Conservation (phyloP, 1,284 basidiomycete genomes). For the Ganoderma lingzhi region DNA sequence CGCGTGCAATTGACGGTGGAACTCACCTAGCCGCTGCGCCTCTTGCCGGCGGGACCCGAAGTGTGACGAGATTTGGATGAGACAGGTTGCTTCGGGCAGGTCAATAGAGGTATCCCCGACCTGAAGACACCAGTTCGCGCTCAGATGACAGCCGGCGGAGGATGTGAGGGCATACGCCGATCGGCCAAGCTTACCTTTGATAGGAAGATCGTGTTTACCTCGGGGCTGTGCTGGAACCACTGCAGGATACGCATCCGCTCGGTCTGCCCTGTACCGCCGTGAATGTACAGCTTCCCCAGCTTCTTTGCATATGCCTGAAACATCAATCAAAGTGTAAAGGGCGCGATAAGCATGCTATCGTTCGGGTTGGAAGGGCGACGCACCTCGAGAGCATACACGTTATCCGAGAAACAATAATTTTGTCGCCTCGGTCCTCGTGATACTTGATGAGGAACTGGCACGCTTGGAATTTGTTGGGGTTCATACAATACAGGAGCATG, state of each 20-base stretch:
- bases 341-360: slow-evolving; percentile 7
- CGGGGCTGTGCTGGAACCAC: slow-evolving; percentile 95
- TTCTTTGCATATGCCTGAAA: slow-evolving; percentile 93
- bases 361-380: not conserved
- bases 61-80: slow-evolving; percentile 99
- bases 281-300: slow-evolving; percentile 94
- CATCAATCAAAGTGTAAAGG: not conserved
- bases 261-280: slow-evolving; percentile 95
- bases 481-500: slow-evolving; percentile 99
- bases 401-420: slow-evolving; percentile 99
- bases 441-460: slow-evolving; percentile 99
- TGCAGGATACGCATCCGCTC: slow-evolving; percentile 96
- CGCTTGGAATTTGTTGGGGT: slow-evolving; percentile 99
- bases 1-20: not conserved
- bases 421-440: slow-evolving; percentile 97
- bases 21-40: slow-evolving; percentile 90
- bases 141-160: slow-evolving; percentile 15
- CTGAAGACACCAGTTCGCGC: slow-evolving; percentile 47
- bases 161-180: not conserved
- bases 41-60: slow-evolving; percentile 99
- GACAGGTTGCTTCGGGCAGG: slow-evolving; percentile 97
- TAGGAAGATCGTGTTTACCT: slow-evolving; percentile 98
- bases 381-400: slow-evolving; percentile 96
- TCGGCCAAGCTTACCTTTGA: slow-evolving; percentile 74
- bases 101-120: slow-evolving; percentile 99